Evolutionary conservation across 768 basidiomycete species (phyloP).

Genomic region (Trametes meyenii): DNA sequence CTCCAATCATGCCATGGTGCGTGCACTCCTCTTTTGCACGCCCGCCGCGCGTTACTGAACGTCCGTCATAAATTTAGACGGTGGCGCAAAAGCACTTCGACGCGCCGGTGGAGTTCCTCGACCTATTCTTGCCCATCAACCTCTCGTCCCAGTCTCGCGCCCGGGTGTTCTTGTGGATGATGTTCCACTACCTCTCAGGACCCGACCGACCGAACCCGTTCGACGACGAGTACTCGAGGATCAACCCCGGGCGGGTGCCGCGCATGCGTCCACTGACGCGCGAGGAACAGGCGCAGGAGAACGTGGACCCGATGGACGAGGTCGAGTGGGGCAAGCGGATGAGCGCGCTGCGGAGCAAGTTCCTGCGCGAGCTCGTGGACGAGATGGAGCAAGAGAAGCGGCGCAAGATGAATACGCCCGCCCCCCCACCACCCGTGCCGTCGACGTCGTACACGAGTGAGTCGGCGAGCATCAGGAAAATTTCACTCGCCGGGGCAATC

Average conservation of each 20-base stretch:
- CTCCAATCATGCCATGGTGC: slow-evolving; percentile 67
- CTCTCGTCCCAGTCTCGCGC: slow-evolving; percentile 76
- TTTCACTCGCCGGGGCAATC: neutral
- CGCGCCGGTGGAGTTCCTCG: slow-evolving; percentile 71
- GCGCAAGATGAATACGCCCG: slow-evolving; percentile 42
- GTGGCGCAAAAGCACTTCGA: slow-evolving; percentile 69
- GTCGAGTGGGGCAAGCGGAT: slow-evolving; percentile 76
- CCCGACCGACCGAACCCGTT: slow-evolving; percentile 71
- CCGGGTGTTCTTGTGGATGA: slow-evolving; percentile 78
- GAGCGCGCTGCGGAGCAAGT: slow-evolving; percentile 70
- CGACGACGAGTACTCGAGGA: slow-evolving; percentile 62
- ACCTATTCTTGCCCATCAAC: slow-evolving; percentile 80
- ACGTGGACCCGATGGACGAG: slow-evolving; percentile 79
- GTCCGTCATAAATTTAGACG: slow-evolving; percentile 29
- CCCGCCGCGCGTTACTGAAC: neutral
- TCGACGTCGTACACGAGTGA: slow-evolving; percentile 21
- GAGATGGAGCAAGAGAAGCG: slow-evolving; percentile 41
- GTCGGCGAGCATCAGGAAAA: neutral
- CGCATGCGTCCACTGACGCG: slow-evolving; percentile 55
- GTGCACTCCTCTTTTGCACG: neutral
- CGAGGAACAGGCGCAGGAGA: slow-evolving; percentile 63
- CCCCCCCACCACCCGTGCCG: slow-evolving; percentile 30
- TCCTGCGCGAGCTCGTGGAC: slow-evolving; percentile 70
- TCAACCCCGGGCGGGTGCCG: slow-evolving; percentile 66
- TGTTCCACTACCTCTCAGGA: slow-evolving; percentile 81